Evolutionary conservation across 345 rosid genomes (phyloP), one percentile per base, ranked within the genome.

Genomic region (Salix brachista): DNA sequence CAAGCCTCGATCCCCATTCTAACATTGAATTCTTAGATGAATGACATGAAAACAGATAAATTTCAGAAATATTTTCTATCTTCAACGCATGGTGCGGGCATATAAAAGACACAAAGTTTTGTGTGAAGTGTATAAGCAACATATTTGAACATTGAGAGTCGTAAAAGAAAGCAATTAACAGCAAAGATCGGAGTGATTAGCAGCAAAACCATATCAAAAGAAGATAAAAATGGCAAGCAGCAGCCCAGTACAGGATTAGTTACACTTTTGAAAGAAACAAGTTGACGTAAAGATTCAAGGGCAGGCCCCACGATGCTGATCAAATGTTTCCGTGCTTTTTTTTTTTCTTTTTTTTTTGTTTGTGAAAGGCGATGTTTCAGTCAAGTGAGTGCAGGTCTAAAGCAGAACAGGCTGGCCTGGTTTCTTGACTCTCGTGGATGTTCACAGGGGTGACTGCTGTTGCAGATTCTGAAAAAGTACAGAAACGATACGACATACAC

Each of bases 151-250:
- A 11, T 42, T 42, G 13, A 11, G 1, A 42, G 4, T 10, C 1
- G 46, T 11, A 11, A 42, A 42, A 42, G 46, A 42, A 41, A 58
- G 10, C 11, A 10, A 58, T 9, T 36, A 58, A 4, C 1, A 8
- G 9, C 12, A 23, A 25, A 23, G 89, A 86, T 81, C 69, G 18
- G 84, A 86, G 85, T 62, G 64, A 71, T 80, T 74, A 76, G 76
- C 78, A 67, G 64, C 10, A 58, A 78, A 77, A 77, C 76, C 82
- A 67, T 82, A 82, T 86, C 81, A 84, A 84, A 86, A 86, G 89
- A 82, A 84, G 85, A 84, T 78, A 84, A 80, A 82, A 74, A 75
- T 28, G 65, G 52, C 50, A 72, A 66, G 65, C 7, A 36, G 37
- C 37, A 62, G 65, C 71, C 41, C 26, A 46, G 76, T 80, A 77